Conservation (phyloP, 2,329 filamentous ascomycete genomes). For the Trichoderma simmonsii region DNA sequence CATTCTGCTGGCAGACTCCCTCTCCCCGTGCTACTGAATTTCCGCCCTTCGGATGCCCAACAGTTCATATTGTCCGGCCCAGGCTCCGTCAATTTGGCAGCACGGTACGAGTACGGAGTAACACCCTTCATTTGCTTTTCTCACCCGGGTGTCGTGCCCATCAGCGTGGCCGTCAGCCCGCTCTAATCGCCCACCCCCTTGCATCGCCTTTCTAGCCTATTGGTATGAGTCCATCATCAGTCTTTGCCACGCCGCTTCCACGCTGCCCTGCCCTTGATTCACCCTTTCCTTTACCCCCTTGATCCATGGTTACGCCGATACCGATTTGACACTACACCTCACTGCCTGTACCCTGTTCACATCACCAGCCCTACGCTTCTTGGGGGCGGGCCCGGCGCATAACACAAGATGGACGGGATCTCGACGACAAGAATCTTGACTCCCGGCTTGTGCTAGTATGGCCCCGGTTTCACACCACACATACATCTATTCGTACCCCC, state of each 20-base stretch:
- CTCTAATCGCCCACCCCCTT: constrained; percentile 11
- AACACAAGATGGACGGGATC: background rate
- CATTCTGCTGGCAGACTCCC: background rate
- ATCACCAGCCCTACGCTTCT: constrained; percentile 9
- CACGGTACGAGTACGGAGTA: background rate
- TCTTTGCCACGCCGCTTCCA: background rate
- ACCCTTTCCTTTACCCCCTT: background rate
- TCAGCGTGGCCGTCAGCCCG: constrained; percentile 18
- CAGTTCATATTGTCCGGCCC: background rate
- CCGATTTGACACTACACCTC: background rate
- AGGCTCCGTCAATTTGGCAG: background rate
- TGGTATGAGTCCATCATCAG: constrained; percentile 10
- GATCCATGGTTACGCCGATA: background rate
- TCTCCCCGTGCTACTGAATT: background rate
- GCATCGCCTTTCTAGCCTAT: constrained; percentile 1
- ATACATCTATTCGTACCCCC: background rate
- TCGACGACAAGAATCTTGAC: background rate
- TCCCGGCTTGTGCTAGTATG: constrained; percentile 10
- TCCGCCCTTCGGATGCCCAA: background rate
- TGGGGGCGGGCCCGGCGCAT: background rate
- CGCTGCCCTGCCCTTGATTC: background rate
- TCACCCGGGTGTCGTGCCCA: background rate
- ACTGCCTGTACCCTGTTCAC: background rate
- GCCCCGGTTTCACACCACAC: constrained; percentile 10
- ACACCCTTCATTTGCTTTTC: constrained; percentile 2